A percentile compares a stretch with the other conserved stretches of the same genome.
phyloP scores from a whole-genome alignment of 2,329 filamentous ascomycete species.

The Neophaeococcomyces mojaviensis region DNA sequence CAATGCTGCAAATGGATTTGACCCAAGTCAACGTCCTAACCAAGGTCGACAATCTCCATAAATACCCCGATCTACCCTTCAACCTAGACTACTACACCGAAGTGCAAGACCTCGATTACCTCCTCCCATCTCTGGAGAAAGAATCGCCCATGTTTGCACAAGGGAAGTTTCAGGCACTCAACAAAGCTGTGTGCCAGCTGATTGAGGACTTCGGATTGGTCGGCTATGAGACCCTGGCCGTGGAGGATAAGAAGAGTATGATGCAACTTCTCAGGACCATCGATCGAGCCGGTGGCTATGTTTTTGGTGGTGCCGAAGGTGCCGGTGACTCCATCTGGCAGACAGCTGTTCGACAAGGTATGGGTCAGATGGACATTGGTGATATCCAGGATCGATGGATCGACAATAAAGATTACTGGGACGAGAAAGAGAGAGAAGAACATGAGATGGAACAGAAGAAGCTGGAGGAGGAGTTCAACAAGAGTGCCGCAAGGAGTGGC shows the following conservation, averaged over 20 bases:
- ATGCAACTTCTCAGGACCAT: slow-evolving; percentile 83
- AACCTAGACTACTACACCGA: slow-evolving; percentile 97
- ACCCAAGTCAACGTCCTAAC: slow-evolving; percentile 93
- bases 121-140: slow-evolving; percentile 70
- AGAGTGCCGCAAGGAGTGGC: slow-evolving; percentile 7
- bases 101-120: slow-evolving; percentile 81
- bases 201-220: slow-evolving; percentile 88
- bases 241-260: slow-evolving; percentile 97
- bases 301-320: slow-evolving; percentile 82
- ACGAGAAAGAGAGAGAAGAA: slow-evolving; percentile 66
- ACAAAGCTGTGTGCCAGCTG: slow-evolving; percentile 76
- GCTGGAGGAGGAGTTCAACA: slow-evolving; percentile 31
- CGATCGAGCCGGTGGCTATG: slow-evolving; percentile 86
- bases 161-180: slow-evolving; percentile 74
- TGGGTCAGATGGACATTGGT: slow-evolving; percentile 66
- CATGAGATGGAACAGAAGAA: slow-evolving; percentile 66
- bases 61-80: slow-evolving; percentile 81
- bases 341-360: slow-evolving; percentile 72
- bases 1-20: slow-evolving; percentile 97
- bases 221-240: slow-evolving; percentile 83
- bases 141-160: slow-evolving; percentile 65
- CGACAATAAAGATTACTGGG: slow-evolving; percentile 79
- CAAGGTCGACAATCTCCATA: slow-evolving; percentile 89
- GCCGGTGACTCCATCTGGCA: slow-evolving; percentile 98
- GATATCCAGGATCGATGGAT: slow-evolving; percentile 97